Evolutionary conservation across 345 rosid genomes (phyloP).

Genomic region (Linum usitatissimum): DNA sequence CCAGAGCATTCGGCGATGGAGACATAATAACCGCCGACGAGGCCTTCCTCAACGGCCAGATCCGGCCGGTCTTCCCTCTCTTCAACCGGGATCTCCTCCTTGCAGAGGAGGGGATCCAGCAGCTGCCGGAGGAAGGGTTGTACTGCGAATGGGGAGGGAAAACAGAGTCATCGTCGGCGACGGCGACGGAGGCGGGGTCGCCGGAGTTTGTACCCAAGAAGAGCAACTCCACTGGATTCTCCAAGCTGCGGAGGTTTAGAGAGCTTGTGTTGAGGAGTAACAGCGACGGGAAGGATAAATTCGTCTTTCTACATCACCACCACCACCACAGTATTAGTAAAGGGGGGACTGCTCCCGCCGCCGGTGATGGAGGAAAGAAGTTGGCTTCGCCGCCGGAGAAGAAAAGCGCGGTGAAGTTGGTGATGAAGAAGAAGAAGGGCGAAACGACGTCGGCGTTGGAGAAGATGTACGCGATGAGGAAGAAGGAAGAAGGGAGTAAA

Average conservation of each 20-base stretch:
- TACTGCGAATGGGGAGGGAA: constrained; percentile 34
- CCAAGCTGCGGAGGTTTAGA: constrained; percentile 38
- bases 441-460: constrained; percentile 35
- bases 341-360: too few species aligned
- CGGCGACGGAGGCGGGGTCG: constrained; percentile 15
- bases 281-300: constrained; percentile 46
- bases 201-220: constrained; percentile 24
- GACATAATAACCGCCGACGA: constrained; percentile 34
- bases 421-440: constrained; percentile 4
- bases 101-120: not conserved
- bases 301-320: constrained; percentile 27
- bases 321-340: not conserved
- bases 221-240: constrained; percentile 51
- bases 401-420: not conserved
- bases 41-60: constrained; percentile 36
- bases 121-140: constrained; percentile 17
- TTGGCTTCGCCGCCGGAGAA: not conserved
- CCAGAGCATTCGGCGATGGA: constrained; percentile 20
- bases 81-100: constrained; percentile 29
- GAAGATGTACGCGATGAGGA: constrained; percentile 43
- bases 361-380: too few species aligned
- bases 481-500: constrained; percentile 27
- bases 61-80: constrained; percentile 35
- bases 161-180: not conserved
- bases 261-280: constrained; percentile 29